Evolutionary conservation across 257 asterid species (phyloP), one percentile per base, ranked within the genome.

Genomic region (Nicotiana undulata): DNA sequence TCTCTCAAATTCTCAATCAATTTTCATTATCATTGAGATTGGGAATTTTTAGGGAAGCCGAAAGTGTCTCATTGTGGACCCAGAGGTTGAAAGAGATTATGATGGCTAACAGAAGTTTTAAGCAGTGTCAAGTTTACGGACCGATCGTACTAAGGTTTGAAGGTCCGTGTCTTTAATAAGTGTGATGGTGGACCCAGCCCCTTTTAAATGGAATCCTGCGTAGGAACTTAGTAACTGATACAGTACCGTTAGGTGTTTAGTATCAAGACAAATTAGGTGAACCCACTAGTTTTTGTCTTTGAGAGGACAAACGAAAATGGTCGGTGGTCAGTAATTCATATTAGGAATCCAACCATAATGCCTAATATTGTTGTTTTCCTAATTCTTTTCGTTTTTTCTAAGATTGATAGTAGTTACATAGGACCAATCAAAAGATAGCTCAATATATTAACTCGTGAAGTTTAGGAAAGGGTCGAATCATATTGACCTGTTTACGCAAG

Each of bases 221-320:
- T 37, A 1, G 49, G 1, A 40, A 40, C 15, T 22, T 70, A 40
- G 7, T 20, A 68, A 70, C 34, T 40, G 7, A 70, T 70, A 44
- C 6, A 12, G 34, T 40, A 40, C 13, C 77, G 77, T 70, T 70
- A 70, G 77, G 58, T 70, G 59, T 32, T 24, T 70, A 70, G 37
- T 13, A 20, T 22, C 3, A 6, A 70, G 37, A 44, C 77, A 22
- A 44, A 44, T 70, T 70, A 22, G 59, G 77, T 70, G 77, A 70
- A 44, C 59, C 77, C 77, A 70, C 77, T 70, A 22, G 17, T 44
- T 12, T 29, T 70, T 70, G 77, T 70, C 77, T 70, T 70, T 17
- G 32, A 20, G 59, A 70, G 37, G 59, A 70, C 59, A n/a, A 70
- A 58, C 12, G n/a, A 16, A 20, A 44, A 22, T 70, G 77, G 77